Conservation (phyloP, 331 rosid species). For the Rhamnella rubrinervis region DNA sequence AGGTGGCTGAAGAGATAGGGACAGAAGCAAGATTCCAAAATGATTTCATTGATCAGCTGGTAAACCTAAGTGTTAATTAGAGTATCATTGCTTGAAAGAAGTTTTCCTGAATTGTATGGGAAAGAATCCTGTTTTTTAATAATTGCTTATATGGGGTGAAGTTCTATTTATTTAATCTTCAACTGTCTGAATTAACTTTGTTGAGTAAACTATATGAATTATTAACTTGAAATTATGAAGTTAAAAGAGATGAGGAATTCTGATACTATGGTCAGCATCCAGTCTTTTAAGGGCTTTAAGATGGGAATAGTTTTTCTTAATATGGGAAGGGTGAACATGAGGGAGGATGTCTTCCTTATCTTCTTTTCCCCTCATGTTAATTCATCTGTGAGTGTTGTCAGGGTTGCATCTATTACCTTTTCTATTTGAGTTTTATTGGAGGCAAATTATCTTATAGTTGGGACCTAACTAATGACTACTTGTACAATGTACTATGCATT, state of each 20-base stretch:
- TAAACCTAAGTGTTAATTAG: slow-evolving; percentile 22
- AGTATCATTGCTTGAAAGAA: slow-evolving; percentile 4
- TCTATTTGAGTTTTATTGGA: background rate
- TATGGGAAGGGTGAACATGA: background rate
- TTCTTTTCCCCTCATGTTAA: background rate
- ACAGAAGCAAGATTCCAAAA: slow-evolving; percentile 61
- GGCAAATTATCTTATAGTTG: background rate
- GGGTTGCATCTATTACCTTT: background rate
- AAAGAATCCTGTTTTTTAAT: background rate
- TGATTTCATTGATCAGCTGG: slow-evolving; percentile 70
- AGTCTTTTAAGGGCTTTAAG: too few relatives aligned
- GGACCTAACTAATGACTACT: background rate
- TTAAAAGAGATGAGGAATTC: too few relatives aligned
- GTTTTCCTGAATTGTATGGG: background rate
- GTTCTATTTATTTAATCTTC: too few relatives aligned
- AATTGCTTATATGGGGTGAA: background rate
- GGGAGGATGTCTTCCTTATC: background rate
- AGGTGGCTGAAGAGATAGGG: slow-evolving; percentile 85
- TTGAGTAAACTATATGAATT: too few relatives aligned
- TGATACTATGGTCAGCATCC: too few relatives aligned
- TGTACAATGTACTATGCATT: slow-evolving; percentile 7
- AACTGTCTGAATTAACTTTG: too few relatives aligned
- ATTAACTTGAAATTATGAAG: too few relatives aligned
- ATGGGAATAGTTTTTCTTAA: too few relatives aligned
- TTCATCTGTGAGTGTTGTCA: background rate